A percentile compares a stretch with the other conserved stretches of the same genome.
These are phyloP conservation scores for Jatropha curcas DNA, from an alignment of 345 rosid species.

Conservation along the genomic window DNA sequence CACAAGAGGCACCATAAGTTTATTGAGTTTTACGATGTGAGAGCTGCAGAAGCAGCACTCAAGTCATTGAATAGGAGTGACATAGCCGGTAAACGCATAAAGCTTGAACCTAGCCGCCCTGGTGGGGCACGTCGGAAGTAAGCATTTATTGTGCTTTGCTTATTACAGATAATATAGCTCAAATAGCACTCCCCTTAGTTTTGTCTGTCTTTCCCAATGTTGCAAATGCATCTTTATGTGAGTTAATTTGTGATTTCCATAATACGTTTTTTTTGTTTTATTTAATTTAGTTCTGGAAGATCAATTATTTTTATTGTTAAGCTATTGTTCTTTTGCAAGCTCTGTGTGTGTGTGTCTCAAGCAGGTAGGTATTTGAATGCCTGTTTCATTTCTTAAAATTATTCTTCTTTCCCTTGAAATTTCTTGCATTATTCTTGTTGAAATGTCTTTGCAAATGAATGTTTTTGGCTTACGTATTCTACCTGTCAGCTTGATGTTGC, in stretches of 20 bases:
- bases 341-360: not conserved
- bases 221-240: not conserved
- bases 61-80: slow-evolving; percentile 69
- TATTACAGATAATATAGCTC: not conserved
- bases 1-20: slow-evolving; percentile 84
- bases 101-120: slow-evolving; percentile 86
- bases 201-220: not conserved
- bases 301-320: not conserved
- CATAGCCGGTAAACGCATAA: slow-evolving; percentile 82
- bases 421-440: not conserved
- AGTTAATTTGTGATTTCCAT: not conserved
- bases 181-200: not conserved
- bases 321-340: not conserved
- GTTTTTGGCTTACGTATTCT: not conserved
- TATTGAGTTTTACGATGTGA: slow-evolving; percentile 77
- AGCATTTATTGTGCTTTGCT: slow-evolving; percentile 5
- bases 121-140: slow-evolving; percentile 71
- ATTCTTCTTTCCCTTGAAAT: not conserved
- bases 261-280: not conserved
- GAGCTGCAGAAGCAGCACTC: slow-evolving; percentile 78
- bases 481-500: slow-evolving; percentile 64
- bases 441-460: not conserved
- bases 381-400: not conserved
- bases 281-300: not conserved
- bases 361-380: not conserved